Base-by-base conservation (phyloP, 1,284 basidiomycete genomes). In the Puccinia hordei region DNA sequence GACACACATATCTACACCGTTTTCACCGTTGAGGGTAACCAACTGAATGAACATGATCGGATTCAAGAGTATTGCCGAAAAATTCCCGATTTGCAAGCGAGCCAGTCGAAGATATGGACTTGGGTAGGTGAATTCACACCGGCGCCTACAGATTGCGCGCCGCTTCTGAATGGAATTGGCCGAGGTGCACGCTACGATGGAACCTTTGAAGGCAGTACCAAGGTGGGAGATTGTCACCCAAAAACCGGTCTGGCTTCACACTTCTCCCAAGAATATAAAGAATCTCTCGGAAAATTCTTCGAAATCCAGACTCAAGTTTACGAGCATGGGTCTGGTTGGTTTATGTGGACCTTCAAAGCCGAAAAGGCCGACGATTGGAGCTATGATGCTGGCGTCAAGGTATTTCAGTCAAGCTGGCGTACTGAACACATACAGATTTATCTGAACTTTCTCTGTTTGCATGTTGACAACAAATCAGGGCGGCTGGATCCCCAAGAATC, bases 301-400 rank as follows among this genome's bases (percentile, higher is more conserved):
- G 93, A 95, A 85, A 92, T 92, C 0, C 95, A 97, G 82, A 83
- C 82, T 24, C 82, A 83, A 68, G 83, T 84, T 19, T 85, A 85
- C 38, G 75, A 78, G 88, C 89, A 44, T 87, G 87, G 80, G 10
- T 88, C 90, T 73, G 92, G 92, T n/a, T 93, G 92, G 92, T 87
- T 92, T n/a, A 91, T 89, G 84, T 93, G 92, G 92, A 90, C 91
- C 15, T 93, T 92, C 91, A 92, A 92, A 89, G 91, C 90, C n/a
- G 84, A 85, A 74, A 59, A 49, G 17, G 83, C 84, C 0, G 83
- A 84, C 69, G 86, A 86, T 30, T 86, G 85, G 84, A 83, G 83
- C 65, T 85, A 85, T 82, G 81, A 84, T 81, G 83, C 84, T 59
- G 84, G 85, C 41, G 81, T 86, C 19, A 82, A 83, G 80, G 78